Conservation (phyloP, 2,329 filamentous ascomycete genomes). For the Hymenoscyphus fructigenus region DNA sequence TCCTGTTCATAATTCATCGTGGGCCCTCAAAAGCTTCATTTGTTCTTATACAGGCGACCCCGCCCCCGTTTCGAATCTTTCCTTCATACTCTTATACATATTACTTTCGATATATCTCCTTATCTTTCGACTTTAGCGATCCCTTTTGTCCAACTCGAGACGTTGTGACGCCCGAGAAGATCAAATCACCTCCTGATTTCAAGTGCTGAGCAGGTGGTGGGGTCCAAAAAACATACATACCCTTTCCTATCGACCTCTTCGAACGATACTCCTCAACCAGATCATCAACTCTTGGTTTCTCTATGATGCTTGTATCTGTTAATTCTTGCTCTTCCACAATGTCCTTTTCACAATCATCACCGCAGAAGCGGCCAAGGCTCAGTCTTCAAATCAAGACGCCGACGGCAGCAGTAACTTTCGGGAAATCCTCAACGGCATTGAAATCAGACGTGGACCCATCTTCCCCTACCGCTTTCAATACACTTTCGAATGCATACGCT, state of each 20-base stretch:
- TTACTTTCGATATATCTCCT: constrained; percentile 9
- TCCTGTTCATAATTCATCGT: constrained; percentile 1
- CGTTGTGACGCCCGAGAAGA: not conserved
- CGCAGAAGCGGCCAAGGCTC: constrained; percentile 49
- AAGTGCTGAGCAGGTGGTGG: constrained; percentile 13
- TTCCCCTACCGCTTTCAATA: constrained; percentile 65
- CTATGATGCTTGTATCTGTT: constrained; percentile 32
- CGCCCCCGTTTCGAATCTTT: constrained; percentile 8
- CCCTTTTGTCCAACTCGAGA: constrained; percentile 1
- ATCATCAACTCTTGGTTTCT: constrained; percentile 16
- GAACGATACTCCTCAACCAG: not conserved
- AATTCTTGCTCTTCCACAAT: constrained; percentile 30
- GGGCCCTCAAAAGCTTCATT: constrained; percentile 26
- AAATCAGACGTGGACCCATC: constrained; percentile 50
- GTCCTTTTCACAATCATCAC: constrained; percentile 31
- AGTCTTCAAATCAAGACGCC: constrained; percentile 55
- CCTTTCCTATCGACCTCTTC: constrained; percentile 5
- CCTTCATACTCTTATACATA: constrained; percentile 12
- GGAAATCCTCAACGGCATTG: constrained; percentile 45
- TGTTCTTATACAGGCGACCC: constrained; percentile 21
- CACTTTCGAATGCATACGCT: constrained; percentile 63
- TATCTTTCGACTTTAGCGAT: constrained; percentile 1
- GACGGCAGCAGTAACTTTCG: constrained; percentile 41
- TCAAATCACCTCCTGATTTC: constrained; percentile 12
- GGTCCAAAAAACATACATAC: not conserved